phyloP scores from a whole-genome alignment of 306 rosid species.

The Dalbergia cochinchinensis region DNA sequence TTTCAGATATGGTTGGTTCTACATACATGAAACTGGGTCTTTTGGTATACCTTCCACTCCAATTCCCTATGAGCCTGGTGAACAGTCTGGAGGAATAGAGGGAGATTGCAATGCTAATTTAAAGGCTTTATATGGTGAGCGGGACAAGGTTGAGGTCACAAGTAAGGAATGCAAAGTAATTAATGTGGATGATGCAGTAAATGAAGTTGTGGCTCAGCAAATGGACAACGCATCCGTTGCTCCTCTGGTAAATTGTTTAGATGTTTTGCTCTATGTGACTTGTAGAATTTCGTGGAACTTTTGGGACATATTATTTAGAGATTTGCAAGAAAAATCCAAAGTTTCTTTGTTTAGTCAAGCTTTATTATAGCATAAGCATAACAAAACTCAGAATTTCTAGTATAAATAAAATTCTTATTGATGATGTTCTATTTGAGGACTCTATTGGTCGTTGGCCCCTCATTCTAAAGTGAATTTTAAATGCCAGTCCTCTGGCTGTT shows the following conservation, averaged over 20 bases:
- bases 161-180: constrained; percentile 46
- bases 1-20: constrained; percentile 90
- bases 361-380: constrained; percentile 23
- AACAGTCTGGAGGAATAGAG: constrained; percentile 43
- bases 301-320: constrained; percentile 32
- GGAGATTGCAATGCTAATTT: constrained; percentile 38
- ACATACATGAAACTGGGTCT: constrained; percentile 41
- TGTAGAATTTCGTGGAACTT: not conserved
- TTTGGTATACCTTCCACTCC: constrained; percentile 46
- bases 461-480: constrained; percentile 29
- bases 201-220: constrained; percentile 51
- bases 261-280: constrained; percentile 29
- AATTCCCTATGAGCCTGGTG: constrained; percentile 41
- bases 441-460: constrained; percentile 21
- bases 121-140: constrained; percentile 45
- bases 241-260: constrained; percentile 51
- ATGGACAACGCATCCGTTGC: constrained; percentile 40
- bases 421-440: not conserved
- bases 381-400: not conserved
- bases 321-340: constrained; percentile 12
- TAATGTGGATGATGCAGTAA: constrained; percentile 48
- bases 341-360: constrained; percentile 9
- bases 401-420: constrained; percentile 17
- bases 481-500: constrained; percentile 36
- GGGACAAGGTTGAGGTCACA: constrained; percentile 42